Base-by-base conservation (phyloP, 148 eudicot genomes). In the Mesembryanthemum crystallinum region DNA sequence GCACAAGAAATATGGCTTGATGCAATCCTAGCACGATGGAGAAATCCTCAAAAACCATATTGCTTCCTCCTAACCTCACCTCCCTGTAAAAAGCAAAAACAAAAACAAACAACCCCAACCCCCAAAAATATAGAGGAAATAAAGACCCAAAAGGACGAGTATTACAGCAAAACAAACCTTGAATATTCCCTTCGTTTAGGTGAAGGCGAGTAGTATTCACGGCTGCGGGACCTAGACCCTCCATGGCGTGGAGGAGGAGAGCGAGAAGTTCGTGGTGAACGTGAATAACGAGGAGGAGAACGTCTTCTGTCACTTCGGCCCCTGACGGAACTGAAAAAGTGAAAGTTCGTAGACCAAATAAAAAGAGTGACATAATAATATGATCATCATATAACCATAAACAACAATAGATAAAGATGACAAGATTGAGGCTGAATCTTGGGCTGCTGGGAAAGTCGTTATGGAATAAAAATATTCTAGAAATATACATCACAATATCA, bases 241-340 rank as follows among this genome's bases (percentile, higher is more conserved):
- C 71, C 88, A 82, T 84, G 73, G 14, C 94, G 94, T 60, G 94
- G 88, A 64, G 97, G 84, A 8, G 97, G 94, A 61, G 93, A 91
- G 35, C 80, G 87, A 42, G 92, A 87, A 72, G 76, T 43, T 12
- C 85, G 84, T 30, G 92, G 94, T 30, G 92, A 89, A 14, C 86
- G 91, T 9, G 93, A 91, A 75, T 88, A 81, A 29, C 91, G 92
- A 55, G 90, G 81, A 11, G 92, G 97, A 43, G 97, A 92, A 30
- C 90, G 85, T 64, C 98, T 88, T 78, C 97, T 86, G 83, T 85
- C 92, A 76, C 15, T 55, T 15, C 91, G 84, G 30, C 93, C 82
- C 66, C 95, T 85, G 51, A 67, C 72, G 29, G 32, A 47, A 49
- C 55, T 33, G 35, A 49, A 39, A 11, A 54, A 27, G 62, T 20